phyloP scores from a whole-genome alignment of 2,329 filamentous ascomycete species.

The Leptographium wingfieldii region DNA sequence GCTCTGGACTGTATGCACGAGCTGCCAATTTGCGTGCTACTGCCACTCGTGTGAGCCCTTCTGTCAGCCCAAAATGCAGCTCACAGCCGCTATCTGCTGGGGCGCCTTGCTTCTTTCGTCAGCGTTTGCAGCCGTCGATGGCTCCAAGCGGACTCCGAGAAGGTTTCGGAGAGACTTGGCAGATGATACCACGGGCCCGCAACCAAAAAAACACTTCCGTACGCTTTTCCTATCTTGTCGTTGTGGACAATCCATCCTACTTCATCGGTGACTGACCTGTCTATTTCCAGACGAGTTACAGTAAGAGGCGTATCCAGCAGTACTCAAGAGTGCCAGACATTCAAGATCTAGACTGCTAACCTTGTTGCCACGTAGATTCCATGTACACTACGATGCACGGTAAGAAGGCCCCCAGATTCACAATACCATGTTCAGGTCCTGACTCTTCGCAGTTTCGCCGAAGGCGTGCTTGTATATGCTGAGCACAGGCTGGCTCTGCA shows the following conservation, averaged over 20 bases:
- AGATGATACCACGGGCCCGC: conserved; percentile 3
- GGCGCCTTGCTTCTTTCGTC: not conserved
- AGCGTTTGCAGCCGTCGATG: not conserved
- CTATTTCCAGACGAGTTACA: conserved; percentile 10
- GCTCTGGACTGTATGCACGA: not conserved
- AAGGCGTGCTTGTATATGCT: conserved; percentile 31
- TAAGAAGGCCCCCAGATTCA: not conserved
- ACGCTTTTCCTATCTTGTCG: conserved; percentile 5
- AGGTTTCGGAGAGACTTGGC: conserved; percentile 16
- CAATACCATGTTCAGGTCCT: not conserved
- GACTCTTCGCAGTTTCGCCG: conserved; percentile 21
- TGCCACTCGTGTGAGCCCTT: not conserved
- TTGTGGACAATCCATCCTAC: not conserved
- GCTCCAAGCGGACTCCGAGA: conserved; percentile 3
- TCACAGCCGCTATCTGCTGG: not conserved
- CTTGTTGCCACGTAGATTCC: not conserved
- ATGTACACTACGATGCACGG: conserved; percentile 6
- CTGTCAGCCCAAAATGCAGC: not conserved
- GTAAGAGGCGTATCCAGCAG: conserved; percentile 6
- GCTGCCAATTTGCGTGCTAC: not conserved
- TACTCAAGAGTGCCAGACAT: not conserved
- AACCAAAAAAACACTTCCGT: conserved; percentile 25
- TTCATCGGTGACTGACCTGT: not conserved
- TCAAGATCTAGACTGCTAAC: not conserved
- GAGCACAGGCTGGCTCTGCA: conserved; percentile 49